Percentiles rank a stretch among this genome's conserved stretches.
phyloP scores from a whole-genome alignment of 352 stramenopile genomes.

The Pythium brassicae region DNA sequence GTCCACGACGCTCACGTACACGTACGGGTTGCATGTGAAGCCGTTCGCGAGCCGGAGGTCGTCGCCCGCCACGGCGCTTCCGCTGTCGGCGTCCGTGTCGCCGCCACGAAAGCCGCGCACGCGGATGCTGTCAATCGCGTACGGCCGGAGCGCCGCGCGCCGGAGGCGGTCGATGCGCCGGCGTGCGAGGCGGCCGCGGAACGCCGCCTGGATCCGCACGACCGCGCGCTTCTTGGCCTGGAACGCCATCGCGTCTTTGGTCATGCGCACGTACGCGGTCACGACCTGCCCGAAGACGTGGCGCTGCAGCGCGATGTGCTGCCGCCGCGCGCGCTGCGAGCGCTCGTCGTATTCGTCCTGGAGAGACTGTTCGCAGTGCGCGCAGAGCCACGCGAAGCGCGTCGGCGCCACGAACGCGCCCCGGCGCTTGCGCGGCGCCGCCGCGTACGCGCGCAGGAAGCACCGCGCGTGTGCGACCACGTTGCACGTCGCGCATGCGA shows the following conservation, averaged over 20 bases:
- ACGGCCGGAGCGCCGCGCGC: slow-evolving; percentile 54
- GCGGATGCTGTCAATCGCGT: slow-evolving; percentile 36
- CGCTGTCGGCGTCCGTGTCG: neutral
- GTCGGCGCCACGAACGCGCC: slow-evolving; percentile 51
- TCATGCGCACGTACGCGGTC: slow-evolving; percentile 67
- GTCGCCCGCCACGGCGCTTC: slow-evolving; percentile 10
- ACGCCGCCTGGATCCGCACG: slow-evolving; percentile 46
- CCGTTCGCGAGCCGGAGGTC: slow-evolving; percentile 61
- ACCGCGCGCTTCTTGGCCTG: slow-evolving; percentile 54
- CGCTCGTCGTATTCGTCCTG: slow-evolving; percentile 56
- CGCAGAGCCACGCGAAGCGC: slow-evolving; percentile 56
- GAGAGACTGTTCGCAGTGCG: slow-evolving; percentile 39
- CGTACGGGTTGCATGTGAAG: slow-evolving; percentile 69
- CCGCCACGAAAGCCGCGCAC: slow-evolving; percentile 17
- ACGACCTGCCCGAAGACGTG: slow-evolving; percentile 47
- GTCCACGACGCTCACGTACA: slow-evolving; percentile 68
- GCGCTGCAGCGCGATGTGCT: slow-evolving; percentile 42
- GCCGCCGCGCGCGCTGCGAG: slow-evolving; percentile 28
- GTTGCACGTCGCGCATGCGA: slow-evolving; percentile 63
- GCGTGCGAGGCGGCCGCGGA: slow-evolving; percentile 50
- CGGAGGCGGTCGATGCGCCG: slow-evolving; percentile 39
- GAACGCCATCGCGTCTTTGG: slow-evolving; percentile 48
- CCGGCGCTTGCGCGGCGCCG: slow-evolving; percentile 31
- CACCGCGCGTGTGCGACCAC: slow-evolving; percentile 58
- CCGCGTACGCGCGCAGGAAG: slow-evolving; percentile 39